These are phyloP conservation scores for Pterocarpus santalinus DNA, from an alignment of 306 rosid genomes.

Conservation along the genomic window DNA sequence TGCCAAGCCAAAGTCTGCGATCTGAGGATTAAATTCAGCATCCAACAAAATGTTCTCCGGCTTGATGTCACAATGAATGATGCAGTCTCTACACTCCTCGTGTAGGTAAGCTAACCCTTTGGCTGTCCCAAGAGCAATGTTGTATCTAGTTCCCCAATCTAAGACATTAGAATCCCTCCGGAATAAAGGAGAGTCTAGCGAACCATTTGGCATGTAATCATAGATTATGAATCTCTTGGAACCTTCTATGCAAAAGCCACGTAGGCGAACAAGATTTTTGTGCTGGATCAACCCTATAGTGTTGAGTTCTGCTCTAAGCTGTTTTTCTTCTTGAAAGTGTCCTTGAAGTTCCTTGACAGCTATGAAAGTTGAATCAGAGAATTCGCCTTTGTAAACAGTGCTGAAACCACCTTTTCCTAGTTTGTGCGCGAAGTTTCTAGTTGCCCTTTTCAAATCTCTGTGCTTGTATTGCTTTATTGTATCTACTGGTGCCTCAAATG, in stretches of 20 bases:
- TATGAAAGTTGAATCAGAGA: constrained; percentile 39
- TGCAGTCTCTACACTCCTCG: constrained; percentile 58
- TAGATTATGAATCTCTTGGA: constrained; percentile 53
- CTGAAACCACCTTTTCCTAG: constrained; percentile 64
- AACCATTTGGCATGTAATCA: constrained; percentile 57
- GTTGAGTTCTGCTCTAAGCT: constrained; percentile 54
- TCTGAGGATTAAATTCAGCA: constrained; percentile 45
- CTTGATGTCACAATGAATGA: constrained; percentile 61
- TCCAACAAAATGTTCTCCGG: constrained; percentile 63
- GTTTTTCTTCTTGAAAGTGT: constrained; percentile 50
- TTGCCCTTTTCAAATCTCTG: constrained; percentile 47
- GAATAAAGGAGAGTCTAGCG: constrained; percentile 52
- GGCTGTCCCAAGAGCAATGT: constrained; percentile 55
- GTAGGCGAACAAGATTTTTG: constrained; percentile 53
- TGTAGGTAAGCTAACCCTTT: constrained; percentile 59
- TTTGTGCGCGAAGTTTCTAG: constrained; percentile 53
- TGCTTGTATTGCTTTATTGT: constrained; percentile 48
- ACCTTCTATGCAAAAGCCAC: constrained; percentile 50
- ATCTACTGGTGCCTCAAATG: constrained; percentile 39
- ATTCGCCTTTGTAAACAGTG: constrained; percentile 54
- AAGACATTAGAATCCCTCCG: constrained; percentile 14
- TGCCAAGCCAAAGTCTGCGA: constrained; percentile 63
- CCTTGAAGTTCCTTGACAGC: constrained; percentile 60
- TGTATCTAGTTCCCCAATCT: constrained; percentile 52
- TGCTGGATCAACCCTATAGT: constrained; percentile 59